Evolutionary conservation across 2,329 filamentous ascomycete species (phyloP).

Genomic region (Fusarium oligoseptatum): DNA sequence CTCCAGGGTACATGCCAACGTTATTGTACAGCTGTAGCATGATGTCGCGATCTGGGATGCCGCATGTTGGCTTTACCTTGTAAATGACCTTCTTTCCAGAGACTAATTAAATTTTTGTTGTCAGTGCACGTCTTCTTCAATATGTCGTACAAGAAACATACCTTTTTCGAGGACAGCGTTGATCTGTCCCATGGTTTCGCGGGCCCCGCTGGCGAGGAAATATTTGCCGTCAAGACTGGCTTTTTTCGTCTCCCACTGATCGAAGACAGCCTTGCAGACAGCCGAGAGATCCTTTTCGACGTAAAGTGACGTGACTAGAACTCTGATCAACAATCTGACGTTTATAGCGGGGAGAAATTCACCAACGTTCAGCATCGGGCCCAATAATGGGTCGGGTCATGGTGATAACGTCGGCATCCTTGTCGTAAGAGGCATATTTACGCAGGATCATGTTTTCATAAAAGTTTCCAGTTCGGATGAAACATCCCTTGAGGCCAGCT

Average conservation of each 20-base stretch:
- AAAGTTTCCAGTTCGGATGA: constrained; percentile 29
- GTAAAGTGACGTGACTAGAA: constrained; percentile 25
- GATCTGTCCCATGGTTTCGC: constrained; percentile 30
- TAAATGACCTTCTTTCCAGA: constrained; percentile 31
- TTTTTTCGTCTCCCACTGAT: constrained; percentile 25
- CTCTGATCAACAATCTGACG: not conserved
- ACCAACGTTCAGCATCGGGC: constrained; percentile 24
- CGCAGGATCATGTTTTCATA: constrained; percentile 32
- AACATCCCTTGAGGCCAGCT: constrained; percentile 25
- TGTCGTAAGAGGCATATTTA: constrained; percentile 29
- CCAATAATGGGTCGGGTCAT: constrained; percentile 33
- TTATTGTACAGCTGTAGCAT: constrained; percentile 28
- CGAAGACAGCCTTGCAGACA: constrained; percentile 22
- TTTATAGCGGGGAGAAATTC: not conserved
- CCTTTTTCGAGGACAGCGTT: constrained; percentile 21
- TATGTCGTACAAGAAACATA: not conserved
- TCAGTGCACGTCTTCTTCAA: not conserved
- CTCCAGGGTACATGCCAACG: constrained; percentile 31
- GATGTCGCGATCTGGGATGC: constrained; percentile 26
- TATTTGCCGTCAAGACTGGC: constrained; percentile 19
- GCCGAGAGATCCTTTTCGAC: constrained; percentile 29
- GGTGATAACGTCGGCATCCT: constrained; percentile 17
- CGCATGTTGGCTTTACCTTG: constrained; percentile 24
- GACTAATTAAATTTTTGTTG: not conserved
- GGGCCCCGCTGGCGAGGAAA: constrained; percentile 27